phyloP scores from a whole-genome alignment of 441 rosid genomes.

The Syzygium syzygioides region DNA sequence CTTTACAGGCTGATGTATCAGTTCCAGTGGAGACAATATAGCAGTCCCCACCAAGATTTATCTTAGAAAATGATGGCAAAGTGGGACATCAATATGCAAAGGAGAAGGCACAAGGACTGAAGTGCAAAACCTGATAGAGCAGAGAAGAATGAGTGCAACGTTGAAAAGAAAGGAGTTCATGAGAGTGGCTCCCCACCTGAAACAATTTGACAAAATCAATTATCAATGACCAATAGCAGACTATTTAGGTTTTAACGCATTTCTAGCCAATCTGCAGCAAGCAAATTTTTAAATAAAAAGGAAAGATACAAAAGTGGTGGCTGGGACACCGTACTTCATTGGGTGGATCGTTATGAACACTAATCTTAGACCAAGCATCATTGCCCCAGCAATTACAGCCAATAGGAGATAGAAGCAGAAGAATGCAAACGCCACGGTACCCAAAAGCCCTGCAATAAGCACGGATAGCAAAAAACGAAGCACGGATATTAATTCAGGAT shows the following conservation, averaged over 20 bases:
- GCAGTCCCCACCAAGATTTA: background rate
- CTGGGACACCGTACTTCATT: slow-evolving; percentile 66
- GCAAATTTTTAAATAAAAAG: background rate
- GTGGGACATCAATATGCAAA: background rate
- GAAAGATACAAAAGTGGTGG: slow-evolving; percentile 5
- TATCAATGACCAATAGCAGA: slow-evolving; percentile 9
- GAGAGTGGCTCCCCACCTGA: slow-evolving; percentile 98
- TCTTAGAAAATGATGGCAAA: slow-evolving; percentile 2
- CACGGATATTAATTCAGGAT: background rate
- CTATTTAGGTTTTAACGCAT: background rate
- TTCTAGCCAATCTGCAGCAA: background rate
- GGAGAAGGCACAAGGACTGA: background rate
- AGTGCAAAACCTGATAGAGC: slow-evolving; percentile 77
- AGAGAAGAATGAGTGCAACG: slow-evolving; percentile 89
- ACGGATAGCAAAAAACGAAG: background rate
- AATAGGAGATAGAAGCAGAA: slow-evolving; percentile 98
- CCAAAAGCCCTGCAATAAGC: slow-evolving; percentile 72
- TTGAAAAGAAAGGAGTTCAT: slow-evolving; percentile 99
- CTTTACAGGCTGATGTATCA: background rate
- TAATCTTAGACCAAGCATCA: slow-evolving; percentile 97
- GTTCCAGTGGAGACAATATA: background rate
- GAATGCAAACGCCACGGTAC: slow-evolving; percentile 97
- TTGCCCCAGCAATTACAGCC: slow-evolving; percentile 97
- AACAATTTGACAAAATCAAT: slow-evolving; percentile 17
- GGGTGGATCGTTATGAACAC: slow-evolving; percentile 96